Percentiles rank a stretch among this genome's conserved stretches.
These are phyloP conservation scores for Mycosarcoma mackinlayi DNA, from an alignment of 1,284 basidiomycete genomes.

Conservation along the genomic window DNA sequence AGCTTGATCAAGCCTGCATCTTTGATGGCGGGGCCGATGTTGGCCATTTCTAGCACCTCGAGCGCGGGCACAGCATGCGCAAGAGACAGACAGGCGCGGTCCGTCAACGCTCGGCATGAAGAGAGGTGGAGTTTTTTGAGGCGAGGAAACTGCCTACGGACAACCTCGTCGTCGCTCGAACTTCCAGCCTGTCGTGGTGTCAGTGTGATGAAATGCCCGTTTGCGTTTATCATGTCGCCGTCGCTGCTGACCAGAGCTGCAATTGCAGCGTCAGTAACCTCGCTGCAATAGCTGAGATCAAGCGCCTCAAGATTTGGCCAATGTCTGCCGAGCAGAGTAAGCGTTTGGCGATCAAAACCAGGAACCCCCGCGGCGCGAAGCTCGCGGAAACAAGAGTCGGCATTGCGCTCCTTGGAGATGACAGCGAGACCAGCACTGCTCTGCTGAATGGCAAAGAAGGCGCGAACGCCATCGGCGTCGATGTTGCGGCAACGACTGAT, in stretches of 20 bases:
- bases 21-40: slow-evolving; percentile 71
- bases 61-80: slow-evolving; percentile 79
- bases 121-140: slow-evolving; percentile 84
- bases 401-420: slow-evolving; percentile 31
- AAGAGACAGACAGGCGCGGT: slow-evolving; percentile 78
- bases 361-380: slow-evolving; percentile 77
- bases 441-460: slow-evolving; percentile 48
- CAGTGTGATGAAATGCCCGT: slow-evolving; percentile 27
- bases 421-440: slow-evolving; percentile 11
- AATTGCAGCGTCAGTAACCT: slow-evolving; percentile 79
- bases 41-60: slow-evolving; percentile 84
- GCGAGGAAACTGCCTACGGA: slow-evolving; percentile 59
- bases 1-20: slow-evolving; percentile 80
- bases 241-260: slow-evolving; percentile 74
- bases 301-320: slow-evolving; percentile 77
- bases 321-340: slow-evolving; percentile 71
- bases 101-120: slow-evolving; percentile 79
- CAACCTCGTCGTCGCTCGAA: slow-evolving; percentile 27
- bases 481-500: slow-evolving; percentile 79
- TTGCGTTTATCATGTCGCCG: slow-evolving; percentile 16
- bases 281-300: slow-evolving; percentile 76
- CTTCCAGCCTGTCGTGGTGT: slow-evolving; percentile 50
- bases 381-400: slow-evolving; percentile 25
- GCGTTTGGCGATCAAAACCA: slow-evolving; percentile 74
- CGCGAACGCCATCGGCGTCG: slow-evolving; percentile 74